Percentiles rank a stretch among this genome's conserved stretches.
Conservation (phyloP, 495 filamentous ascomycete species). For the Podospora comata region DNA sequence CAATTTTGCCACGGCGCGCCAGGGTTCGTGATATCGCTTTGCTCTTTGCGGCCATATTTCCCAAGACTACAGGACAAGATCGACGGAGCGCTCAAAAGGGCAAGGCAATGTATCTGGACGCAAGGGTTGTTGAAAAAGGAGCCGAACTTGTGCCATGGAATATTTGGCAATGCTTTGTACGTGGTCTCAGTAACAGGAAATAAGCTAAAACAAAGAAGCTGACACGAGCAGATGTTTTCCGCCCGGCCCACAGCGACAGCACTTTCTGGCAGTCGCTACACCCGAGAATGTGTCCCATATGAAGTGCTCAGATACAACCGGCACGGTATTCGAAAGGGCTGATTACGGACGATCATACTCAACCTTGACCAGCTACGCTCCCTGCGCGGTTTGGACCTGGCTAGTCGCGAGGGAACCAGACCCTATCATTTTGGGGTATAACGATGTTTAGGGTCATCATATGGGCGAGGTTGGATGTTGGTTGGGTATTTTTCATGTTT, state of each 20-base stretch:
- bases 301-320: slow-evolving; percentile 37
- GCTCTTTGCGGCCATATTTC: slow-evolving; percentile 49
- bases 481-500: no score
- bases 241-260: slow-evolving; percentile 33
- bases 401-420: slow-evolving; percentile 21
- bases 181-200: slow-evolving; percentile 4
- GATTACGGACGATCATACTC: slow-evolving; percentile 32
- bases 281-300: slow-evolving; percentile 49
- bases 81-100: slow-evolving; percentile 45
- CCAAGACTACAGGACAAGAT: slow-evolving; percentile 46
- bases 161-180: slow-evolving; percentile 58
- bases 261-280: slow-evolving; percentile 52
- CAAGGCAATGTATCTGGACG: slow-evolving; percentile 46
- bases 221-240: slow-evolving; percentile 30
- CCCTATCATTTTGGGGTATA: slow-evolving; percentile 29
- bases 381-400: slow-evolving; percentile 33
- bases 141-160: slow-evolving; percentile 63
- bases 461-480: no score
- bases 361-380: slow-evolving; percentile 30
- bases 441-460: slow-evolving; percentile 23
- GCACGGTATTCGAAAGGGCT: slow-evolving; percentile 28
- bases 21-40: slow-evolving; percentile 55
- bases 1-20: slow-evolving; percentile 68
- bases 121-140: slow-evolving; percentile 58
- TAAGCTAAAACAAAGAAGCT: not conserved